A percentile compares a stretch with the other conserved stretches of the same genome.
Evolutionary conservation across 2,329 filamentous ascomycete species (phyloP).

Genomic region (Clarireedia hainanense): DNA sequence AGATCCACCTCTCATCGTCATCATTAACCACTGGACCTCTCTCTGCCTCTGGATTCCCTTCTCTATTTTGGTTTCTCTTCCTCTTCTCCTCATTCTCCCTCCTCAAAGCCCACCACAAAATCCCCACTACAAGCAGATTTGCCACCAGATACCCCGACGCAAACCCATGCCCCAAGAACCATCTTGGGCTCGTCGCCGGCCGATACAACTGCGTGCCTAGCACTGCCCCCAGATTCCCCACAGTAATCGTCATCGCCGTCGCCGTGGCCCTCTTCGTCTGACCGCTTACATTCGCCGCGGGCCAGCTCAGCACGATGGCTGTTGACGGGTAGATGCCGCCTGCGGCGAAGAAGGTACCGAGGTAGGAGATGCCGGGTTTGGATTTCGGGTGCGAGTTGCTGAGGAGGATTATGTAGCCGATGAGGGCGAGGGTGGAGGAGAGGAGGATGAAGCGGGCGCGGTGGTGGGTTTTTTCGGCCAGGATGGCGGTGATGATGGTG

Average conservation of each 20-base stretch:
- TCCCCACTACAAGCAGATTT: conserved; percentile 46
- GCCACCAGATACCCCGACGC: conserved; percentile 55
- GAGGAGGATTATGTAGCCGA: conserved; percentile 56
- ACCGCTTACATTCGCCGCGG: conserved; percentile 62
- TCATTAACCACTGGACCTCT: conserved; percentile 50
- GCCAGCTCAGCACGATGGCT: conserved; percentile 59
- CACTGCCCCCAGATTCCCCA: conserved; percentile 62
- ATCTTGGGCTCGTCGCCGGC: conserved; percentile 50
- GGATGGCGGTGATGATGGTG: conserved; percentile 49
- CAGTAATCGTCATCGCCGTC: conserved; percentile 64
- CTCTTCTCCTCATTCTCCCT: conserved; percentile 50
- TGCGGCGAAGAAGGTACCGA: conserved; percentile 54
- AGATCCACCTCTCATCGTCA: conserved; percentile 58
- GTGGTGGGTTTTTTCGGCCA: conserved; percentile 49
- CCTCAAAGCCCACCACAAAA: conserved; percentile 46
- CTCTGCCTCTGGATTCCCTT: conserved; percentile 23
- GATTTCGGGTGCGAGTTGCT: conserved; percentile 32
- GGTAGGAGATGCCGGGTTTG: conserved; percentile 49
- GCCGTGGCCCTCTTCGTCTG: conserved; percentile 63
- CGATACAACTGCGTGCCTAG: conserved; percentile 65
- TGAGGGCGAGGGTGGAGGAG: conserved; percentile 46
- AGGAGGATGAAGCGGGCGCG: conserved; percentile 58
- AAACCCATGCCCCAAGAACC: conserved; percentile 58
- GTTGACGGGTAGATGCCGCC: conserved; percentile 61
- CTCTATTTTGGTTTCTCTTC: too few species aligned